Evolutionary conservation across 2,329 filamentous ascomycete genomes (phyloP).

Genomic region (Teratosphaeria pseudoeucalypti): DNA sequence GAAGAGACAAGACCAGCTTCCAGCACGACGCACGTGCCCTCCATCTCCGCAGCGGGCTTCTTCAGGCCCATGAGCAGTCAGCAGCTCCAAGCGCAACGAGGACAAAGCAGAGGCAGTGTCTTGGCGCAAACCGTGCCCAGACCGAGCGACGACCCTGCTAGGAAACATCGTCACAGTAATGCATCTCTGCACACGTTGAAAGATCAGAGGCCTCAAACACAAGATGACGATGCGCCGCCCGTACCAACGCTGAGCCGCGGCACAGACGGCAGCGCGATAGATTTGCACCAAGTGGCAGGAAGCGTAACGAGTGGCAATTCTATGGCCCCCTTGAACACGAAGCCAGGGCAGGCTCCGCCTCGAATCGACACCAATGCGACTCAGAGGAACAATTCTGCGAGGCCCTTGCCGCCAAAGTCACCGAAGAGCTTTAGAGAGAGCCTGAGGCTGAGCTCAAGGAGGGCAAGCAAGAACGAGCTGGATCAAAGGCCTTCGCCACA

Average conservation of each 20-base stretch:
- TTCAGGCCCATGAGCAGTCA: slow-evolving; percentile 96
- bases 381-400: not conserved
- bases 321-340: slow-evolving; percentile 57
- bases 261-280: slow-evolving; percentile 59
- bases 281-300: slow-evolving; percentile 16
- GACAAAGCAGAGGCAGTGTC: slow-evolving; percentile 38
- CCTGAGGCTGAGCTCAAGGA: slow-evolving; percentile 15
- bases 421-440: slow-evolving; percentile 19
- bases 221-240: slow-evolving; percentile 36
- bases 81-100: slow-evolving; percentile 80
- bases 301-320: slow-evolving; percentile 64
- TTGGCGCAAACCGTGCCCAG: slow-evolving; percentile 10
- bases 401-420: slow-evolving; percentile 16
- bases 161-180: slow-evolving; percentile 47
- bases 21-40: slow-evolving; percentile 67
- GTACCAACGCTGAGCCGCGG: slow-evolving; percentile 59
- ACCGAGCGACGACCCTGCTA: slow-evolving; percentile 18
- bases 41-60: slow-evolving; percentile 71
- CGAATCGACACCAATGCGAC: slow-evolving; percentile 1
- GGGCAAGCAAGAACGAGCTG: slow-evolving; percentile 9
- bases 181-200: slow-evolving; percentile 41
- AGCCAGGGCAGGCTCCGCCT: not conserved
- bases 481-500: slow-evolving; percentile 8
- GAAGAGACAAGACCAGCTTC: not conserved
- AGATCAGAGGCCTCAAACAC: slow-evolving; percentile 23